Base-by-base conservation (phyloP, 2,329 filamentous ascomycete species). In the Penicillium sp. region DNA sequence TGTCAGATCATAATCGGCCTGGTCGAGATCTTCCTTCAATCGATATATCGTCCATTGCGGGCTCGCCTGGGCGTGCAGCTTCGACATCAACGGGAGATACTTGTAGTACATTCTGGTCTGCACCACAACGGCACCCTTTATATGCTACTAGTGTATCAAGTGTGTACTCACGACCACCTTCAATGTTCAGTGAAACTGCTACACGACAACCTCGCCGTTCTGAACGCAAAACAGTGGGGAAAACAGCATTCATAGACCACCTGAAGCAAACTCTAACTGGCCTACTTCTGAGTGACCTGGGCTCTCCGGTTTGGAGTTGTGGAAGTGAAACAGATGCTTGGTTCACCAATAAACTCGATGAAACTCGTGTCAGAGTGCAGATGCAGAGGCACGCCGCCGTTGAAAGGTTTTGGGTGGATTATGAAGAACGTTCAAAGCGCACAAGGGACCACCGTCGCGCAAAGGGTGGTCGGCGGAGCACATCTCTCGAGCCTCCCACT, bases 271-370 rank as follows among this genome's bases (percentile, higher is more conserved):
- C 86, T 0, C 75, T 97, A 32, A 93, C 88, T 1, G 92, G 91
- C 58, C 78, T 99, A 15, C 75, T 97, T 2, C 76, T 97, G 21
- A 97, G 93, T 43, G 94, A 99, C 68, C 79, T 97, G 3, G 91
- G 92, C 5, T 91, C 87, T 33, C 83, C 90, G 24, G 87, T 97
- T 1, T 94, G 95, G 70, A 85, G 86, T n/a, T 84, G 84, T 44
- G 94, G 94, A 3, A 96, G 91, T 34, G 94, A 99, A 75, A 97
- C 93, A 0, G 94, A 97, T 69, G 80, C 80, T 3, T 97, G 93
- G 88, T 94, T 97, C 60, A 71, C 63, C 58, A 80, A 76, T 50
- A 74, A 76, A 5, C 61, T 78, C 8, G 81, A 83, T 74, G 79
- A 63, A 74, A 78, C 59, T 72, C 79, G 70, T 8, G 68, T 76